A percentile compares a stretch with the other conserved stretches of the same genome.
Evolutionary conservation across 2,329 filamentous ascomycete species (phyloP).

Genomic region (Sordariomycetes sp.): DNA sequence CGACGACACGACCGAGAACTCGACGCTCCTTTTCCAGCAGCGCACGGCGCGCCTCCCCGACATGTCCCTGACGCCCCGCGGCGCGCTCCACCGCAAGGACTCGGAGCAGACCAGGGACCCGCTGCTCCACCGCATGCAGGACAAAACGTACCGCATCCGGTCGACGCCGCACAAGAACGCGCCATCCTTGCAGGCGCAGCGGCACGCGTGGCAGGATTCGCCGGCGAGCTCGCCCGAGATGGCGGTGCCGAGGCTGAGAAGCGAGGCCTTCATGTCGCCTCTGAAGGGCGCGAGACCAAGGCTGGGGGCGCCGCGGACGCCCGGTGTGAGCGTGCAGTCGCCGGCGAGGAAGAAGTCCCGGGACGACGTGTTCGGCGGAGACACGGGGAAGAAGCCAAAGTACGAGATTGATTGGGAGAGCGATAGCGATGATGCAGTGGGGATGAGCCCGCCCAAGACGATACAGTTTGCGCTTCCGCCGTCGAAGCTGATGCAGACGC

Average conservation of each 20-base stretch:
- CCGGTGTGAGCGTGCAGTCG: constrained; percentile 79
- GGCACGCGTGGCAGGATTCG: constrained; percentile 37
- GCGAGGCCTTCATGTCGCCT: constrained; percentile 77
- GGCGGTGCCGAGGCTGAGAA: constrained; percentile 70
- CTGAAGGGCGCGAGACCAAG: constrained; percentile 33
- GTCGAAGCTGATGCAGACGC: constrained; percentile 69
- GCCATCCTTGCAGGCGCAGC: constrained; percentile 27
- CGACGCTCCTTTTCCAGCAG: constrained; percentile 38
- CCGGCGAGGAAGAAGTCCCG: constrained; percentile 44
- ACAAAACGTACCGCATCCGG: constrained; percentile 91
- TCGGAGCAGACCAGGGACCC: constrained; percentile 48
- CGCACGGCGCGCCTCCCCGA: constrained; percentile 46
- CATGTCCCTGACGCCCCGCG: constrained; percentile 51
- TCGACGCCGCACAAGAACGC: constrained; percentile 61
- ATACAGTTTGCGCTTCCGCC: constrained; percentile 77
- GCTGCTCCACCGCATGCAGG: constrained; percentile 79
- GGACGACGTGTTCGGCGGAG: constrained; percentile 34
- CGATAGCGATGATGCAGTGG: constrained; percentile 57
- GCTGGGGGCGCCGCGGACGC: constrained; percentile 50
- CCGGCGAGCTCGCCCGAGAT: constrained; percentile 67
- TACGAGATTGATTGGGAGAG: constrained; percentile 65
- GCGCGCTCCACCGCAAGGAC: constrained; percentile 27
- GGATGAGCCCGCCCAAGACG: constrained; percentile 84
- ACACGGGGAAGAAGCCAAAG: constrained; percentile 14
- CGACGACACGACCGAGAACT: constrained; percentile 26